Conservation (phyloP, 176 grass and related monocot genomes). For the Calamus simplicifolius region DNA sequence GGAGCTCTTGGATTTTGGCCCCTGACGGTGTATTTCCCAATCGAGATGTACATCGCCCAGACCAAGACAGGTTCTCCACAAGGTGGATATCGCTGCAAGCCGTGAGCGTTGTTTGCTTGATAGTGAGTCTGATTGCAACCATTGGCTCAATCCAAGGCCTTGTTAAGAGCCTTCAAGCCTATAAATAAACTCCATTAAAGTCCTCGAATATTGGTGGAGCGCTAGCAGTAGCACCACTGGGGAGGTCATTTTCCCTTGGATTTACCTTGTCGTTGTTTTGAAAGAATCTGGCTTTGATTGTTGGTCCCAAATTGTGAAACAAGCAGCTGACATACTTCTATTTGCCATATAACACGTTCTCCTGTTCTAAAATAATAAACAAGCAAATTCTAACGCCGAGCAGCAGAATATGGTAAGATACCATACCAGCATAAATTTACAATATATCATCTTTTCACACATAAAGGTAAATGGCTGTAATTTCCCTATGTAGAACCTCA, state of each 20-base stretch:
- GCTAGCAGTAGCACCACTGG: too few species aligned
- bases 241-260: neutral
- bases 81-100: slow-evolving; percentile 71
- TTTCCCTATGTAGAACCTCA: too few species aligned
- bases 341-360: too few species aligned
- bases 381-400: too few species aligned
- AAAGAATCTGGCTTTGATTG: too few species aligned
- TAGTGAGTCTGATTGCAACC: slow-evolving; percentile 57
- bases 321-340: too few species aligned
- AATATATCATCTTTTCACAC: too few species aligned
- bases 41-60: slow-evolving; percentile 84
- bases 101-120: slow-evolving; percentile 42
- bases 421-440: too few species aligned
- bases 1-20: slow-evolving; percentile 89
- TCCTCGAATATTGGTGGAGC: slow-evolving; percentile 14
- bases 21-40: slow-evolving; percentile 85
- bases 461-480: too few species aligned
- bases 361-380: too few species aligned
- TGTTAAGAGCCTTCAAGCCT: slow-evolving; percentile 34
- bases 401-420: too few species aligned
- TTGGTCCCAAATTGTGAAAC: too few species aligned
- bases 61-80: slow-evolving; percentile 45
- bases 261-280: neutral
- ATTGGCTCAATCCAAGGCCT: slow-evolving; percentile 60
- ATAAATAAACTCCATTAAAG: slow-evolving; percentile 58